Percentiles rank a stretch among this genome's conserved stretches.
Conservation (phyloP, 139 green algal genomes). For the Edaphochlamys debaryana region DNA sequence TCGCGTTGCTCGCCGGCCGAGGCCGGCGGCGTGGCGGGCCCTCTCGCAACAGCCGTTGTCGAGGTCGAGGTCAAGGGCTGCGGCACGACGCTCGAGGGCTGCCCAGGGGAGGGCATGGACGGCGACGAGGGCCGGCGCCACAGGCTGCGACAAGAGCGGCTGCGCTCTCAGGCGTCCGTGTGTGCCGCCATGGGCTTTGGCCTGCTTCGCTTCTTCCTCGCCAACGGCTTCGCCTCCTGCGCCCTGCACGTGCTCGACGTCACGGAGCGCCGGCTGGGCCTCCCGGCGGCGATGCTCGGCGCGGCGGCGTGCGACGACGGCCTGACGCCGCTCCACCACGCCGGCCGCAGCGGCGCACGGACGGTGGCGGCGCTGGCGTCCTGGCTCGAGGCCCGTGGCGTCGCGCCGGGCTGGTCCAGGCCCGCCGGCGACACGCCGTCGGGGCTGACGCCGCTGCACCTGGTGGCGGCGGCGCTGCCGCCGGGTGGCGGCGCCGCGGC, state of each 20-base stretch:
- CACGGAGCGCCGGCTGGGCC: background rate
- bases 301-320: background rate
- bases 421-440: no score
- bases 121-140: no score
- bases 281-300: background rate
- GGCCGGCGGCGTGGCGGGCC: no score
- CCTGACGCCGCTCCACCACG: slow-evolving; percentile 25
- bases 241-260: slow-evolving; percentile 6
- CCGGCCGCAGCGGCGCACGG: background rate
- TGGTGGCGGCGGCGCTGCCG: background rate
- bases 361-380: background rate
- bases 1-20: no score
- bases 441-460: slow-evolving; percentile 20
- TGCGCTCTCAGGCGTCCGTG: no score
- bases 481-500: background rate
- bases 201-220: slow-evolving; percentile 11
- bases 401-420: background rate
- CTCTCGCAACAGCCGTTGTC: no score
- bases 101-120: no score
- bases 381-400: slow-evolving; percentile 17
- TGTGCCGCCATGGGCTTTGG: background rate
- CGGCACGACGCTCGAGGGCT: no score
- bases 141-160: no score
- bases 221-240: background rate
- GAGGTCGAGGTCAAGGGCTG: no score